Evolutionary conservation across 345 rosid species (phyloP).

Genomic region (Gynandropsis gynandra): DNA sequence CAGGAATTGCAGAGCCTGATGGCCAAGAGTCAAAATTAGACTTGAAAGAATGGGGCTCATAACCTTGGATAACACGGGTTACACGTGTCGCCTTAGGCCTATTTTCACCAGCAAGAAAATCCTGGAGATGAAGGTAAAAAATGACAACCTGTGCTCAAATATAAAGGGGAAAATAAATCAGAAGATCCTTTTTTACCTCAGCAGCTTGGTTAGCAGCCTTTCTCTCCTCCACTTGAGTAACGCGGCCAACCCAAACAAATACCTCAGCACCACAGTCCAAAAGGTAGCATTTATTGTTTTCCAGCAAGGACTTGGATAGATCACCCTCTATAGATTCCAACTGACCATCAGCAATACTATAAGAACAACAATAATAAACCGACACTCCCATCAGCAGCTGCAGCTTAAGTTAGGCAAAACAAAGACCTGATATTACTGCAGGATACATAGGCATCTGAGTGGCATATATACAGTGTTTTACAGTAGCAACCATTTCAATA

Average conservation of each 20-base stretch:
- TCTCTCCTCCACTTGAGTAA: conserved; percentile 94
- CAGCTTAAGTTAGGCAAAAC: too few species aligned
- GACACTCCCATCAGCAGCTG: not conserved
- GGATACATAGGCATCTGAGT: not conserved
- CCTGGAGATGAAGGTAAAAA: conserved; percentile 44
- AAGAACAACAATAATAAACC: conserved; percentile 3
- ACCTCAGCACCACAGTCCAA: conserved; percentile 83
- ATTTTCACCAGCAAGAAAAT: conserved; percentile 60
- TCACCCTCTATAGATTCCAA: conserved; percentile 56
- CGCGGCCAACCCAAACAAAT: conserved; percentile 97
- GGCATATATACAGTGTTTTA: conserved; percentile 4
- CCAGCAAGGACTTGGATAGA: conserved; percentile 70
- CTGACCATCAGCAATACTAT: conserved; percentile 62
- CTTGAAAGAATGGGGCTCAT: conserved; percentile 88
- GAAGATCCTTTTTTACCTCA: conserved; percentile 51
- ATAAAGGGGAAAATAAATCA: conserved; percentile 9
- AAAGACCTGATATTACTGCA: conserved; percentile 1
- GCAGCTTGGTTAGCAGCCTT: conserved; percentile 76
- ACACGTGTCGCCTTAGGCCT: conserved; percentile 80
- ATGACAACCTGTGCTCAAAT: conserved; percentile 23
- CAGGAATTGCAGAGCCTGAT: conserved; percentile 67
- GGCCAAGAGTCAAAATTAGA: conserved; percentile 96
- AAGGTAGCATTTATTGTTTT: conserved; percentile 74
- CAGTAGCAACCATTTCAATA: conserved; percentile 9
- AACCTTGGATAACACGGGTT: conserved; percentile 84